Evolutionary conservation across 2,329 filamentous ascomycete genomes (phyloP).

Genomic region (Sporothrix phasma): DNA sequence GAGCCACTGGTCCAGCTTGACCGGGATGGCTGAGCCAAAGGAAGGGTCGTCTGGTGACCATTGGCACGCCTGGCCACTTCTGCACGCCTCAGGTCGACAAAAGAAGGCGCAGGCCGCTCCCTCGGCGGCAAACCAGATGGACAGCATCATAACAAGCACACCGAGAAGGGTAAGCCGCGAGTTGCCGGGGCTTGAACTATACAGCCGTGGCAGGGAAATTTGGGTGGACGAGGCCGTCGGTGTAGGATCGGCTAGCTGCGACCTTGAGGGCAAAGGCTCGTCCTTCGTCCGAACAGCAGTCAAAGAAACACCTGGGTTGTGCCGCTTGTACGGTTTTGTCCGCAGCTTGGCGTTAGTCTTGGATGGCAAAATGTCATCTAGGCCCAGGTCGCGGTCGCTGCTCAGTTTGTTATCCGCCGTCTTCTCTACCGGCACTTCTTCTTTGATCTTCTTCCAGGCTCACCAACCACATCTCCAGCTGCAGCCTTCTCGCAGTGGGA

Average conservation of each 20-base stretch:
- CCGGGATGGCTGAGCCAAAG: conserved; percentile 50
- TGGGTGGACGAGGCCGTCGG: conserved; percentile 29
- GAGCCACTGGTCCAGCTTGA: conserved; percentile 53
- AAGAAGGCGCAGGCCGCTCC: conserved; percentile 42
- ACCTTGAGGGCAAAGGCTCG: neutral
- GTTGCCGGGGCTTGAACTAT: conserved; percentile 29
- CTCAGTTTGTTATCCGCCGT: neutral
- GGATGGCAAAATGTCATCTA: neutral
- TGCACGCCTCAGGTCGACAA: conserved; percentile 45
- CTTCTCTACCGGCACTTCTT: neutral
- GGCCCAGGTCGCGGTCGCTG: neutral
- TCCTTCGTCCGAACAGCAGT: neutral
- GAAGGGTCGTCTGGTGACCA: conserved; percentile 50
- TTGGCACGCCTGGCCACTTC: conserved; percentile 35
- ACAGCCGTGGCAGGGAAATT: conserved; percentile 39
- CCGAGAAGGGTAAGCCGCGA: conserved; percentile 42
- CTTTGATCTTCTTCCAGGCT: conserved; percentile 3
- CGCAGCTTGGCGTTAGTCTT: neutral
- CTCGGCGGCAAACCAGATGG: conserved; percentile 47
- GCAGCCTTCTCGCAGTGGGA: conserved; percentile 25
- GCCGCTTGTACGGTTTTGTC: conserved; percentile 5
- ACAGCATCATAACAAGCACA: conserved; percentile 32
- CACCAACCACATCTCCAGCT: too few relatives aligned
- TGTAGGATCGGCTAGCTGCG: neutral
- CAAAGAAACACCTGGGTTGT: neutral